phyloP scores from a whole-genome alignment of 2,329 filamentous ascomycete species.

The Hypoxylon sp. region DNA sequence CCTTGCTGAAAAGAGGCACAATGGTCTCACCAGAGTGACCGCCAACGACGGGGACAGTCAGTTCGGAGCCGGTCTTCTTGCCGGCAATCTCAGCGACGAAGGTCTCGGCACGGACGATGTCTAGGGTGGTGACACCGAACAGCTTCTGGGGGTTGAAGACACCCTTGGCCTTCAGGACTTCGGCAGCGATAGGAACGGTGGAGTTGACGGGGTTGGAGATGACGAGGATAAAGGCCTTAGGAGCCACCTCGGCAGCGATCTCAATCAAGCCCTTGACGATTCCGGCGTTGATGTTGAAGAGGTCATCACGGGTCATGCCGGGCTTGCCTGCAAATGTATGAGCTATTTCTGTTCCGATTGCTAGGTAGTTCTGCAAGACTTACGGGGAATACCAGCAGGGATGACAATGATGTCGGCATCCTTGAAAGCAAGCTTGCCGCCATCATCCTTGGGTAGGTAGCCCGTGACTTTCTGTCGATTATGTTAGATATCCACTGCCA shows the following conservation, averaged over 20 bases:
- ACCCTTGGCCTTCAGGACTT: conserved; percentile 92
- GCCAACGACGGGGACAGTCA: conserved; percentile 92
- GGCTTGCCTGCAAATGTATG: conserved; percentile 81
- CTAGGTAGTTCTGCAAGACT: conserved; percentile 56
- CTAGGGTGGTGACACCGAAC: conserved; percentile 98
- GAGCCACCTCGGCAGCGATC: conserved; percentile 86
- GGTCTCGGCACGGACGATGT: conserved; percentile 97
- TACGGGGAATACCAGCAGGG: conserved; percentile 97
- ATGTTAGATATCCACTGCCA: conserved; percentile 50
- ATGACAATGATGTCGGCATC: conserved; percentile 97
- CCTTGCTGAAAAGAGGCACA: conserved; percentile 95
- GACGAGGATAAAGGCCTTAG: conserved; percentile 94
- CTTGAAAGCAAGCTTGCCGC: conserved; percentile 89
- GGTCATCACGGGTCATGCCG: conserved; percentile 98
- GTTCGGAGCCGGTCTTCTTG: conserved; percentile 84
- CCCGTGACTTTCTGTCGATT: conserved; percentile 81
- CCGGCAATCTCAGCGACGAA: conserved; percentile 91
- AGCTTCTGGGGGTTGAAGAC: conserved; percentile 97
- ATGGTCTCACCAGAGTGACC: conserved; percentile 99
- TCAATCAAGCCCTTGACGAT: conserved; percentile 96
- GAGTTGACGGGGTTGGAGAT: conserved; percentile 99
- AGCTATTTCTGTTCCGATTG: conserved; percentile 39
- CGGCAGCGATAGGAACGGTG: conserved; percentile 96
- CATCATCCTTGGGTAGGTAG: conserved; percentile 88
- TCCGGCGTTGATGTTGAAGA: conserved; percentile 99